Base-by-base conservation (phyloP, 306 rosid genomes). In the Prunus kanzakura region DNA sequence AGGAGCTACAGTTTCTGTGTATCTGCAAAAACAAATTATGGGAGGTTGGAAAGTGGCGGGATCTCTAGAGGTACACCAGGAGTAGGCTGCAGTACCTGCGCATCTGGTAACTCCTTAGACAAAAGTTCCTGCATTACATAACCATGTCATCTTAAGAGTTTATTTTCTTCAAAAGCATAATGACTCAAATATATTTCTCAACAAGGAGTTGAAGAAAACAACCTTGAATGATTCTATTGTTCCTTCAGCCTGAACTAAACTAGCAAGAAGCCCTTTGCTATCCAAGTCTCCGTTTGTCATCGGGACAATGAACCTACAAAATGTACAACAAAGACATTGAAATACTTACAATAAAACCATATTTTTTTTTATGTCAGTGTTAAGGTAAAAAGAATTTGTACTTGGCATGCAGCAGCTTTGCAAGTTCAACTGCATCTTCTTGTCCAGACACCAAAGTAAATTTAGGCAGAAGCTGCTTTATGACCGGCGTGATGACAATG, bases 371-470 rank as follows among this genome's bases (percentile, higher is more conserved):
- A 43, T 49, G 49, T 80, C 55, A 19, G 20, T 23, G 41, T 30
- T n/a, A 30, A 70, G 68, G 73, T 52, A 23, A 10, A 57, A 15
- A 27, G 11, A 22, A 68, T 56, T 3, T 25, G 43, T 89, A 94
- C 98, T 83, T 94, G 84, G 97, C 93, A 68, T 84, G 82, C 63
- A 94, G 89, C 54, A 90, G 81, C 90, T 91, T 94, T 72, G 93
- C 96, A 72, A 94, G 92, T 79, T 80, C 84, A 78, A 92, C 93
- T 22, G 98, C 98, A 87, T 92, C 98, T 85, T 92, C 98, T 84
- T 94, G 97, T 70, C 98, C 96, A 0, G 93, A 90, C 76, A 94
- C 98, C 89, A 92, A 82, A 64, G 95, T 90, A 81, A 94, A 89
- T n/a, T 75, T 78, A 2, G 97, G 96, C 77, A 94, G 79, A 81